Percentiles rank a stretch among this genome's conserved stretches.
phyloP scores from a whole-genome alignment of 2,329 filamentous ascomycete genomes.

The Penicillium sp. region DNA sequence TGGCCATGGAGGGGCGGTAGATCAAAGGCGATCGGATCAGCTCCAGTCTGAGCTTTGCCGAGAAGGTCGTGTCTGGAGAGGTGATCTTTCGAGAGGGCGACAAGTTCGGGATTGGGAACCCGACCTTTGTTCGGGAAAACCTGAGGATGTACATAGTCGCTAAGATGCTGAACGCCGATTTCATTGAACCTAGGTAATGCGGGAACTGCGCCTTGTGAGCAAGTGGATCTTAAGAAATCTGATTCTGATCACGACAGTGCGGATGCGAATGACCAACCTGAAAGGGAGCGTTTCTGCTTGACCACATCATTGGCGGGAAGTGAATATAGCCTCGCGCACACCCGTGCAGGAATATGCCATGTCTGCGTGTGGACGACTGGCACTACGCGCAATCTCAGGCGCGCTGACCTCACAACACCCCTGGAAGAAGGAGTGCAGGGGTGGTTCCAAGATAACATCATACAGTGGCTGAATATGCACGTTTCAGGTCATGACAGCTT shows the following conservation, averaged over 20 bases:
- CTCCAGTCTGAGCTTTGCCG: slow-evolving; percentile 82
- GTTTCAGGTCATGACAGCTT: slow-evolving; percentile 26
- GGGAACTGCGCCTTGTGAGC: slow-evolving; percentile 32
- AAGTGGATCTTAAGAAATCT: neutral
- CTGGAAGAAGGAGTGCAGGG: slow-evolving; percentile 34
- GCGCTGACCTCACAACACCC: slow-evolving; percentile 30
- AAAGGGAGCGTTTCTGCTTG: slow-evolving; percentile 25
- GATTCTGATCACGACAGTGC: neutral
- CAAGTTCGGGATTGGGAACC: slow-evolving; percentile 68
- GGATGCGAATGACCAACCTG: slow-evolving; percentile 24
- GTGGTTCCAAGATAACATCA: slow-evolving; percentile 31
- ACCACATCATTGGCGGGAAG: slow-evolving; percentile 8
- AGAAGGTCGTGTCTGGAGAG: slow-evolving; percentile 80
- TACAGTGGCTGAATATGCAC: neutral
- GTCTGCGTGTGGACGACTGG: slow-evolving; percentile 15
- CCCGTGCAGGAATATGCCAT: slow-evolving; percentile 15
- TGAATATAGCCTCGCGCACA: slow-evolving; percentile 16
- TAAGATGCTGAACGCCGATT: slow-evolving; percentile 92
- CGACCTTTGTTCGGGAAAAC: slow-evolving; percentile 65
- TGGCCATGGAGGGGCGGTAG: slow-evolving; percentile 76
- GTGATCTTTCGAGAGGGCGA: slow-evolving; percentile 80
- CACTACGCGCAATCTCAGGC: slow-evolving; percentile 27
- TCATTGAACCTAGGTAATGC: slow-evolving; percentile 76
- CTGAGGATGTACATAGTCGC: slow-evolving; percentile 77
- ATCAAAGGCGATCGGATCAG: slow-evolving; percentile 78